phyloP scores from a whole-genome alignment of 202 grass and related monocot genomes.

The Digitaria exilis region DNA sequence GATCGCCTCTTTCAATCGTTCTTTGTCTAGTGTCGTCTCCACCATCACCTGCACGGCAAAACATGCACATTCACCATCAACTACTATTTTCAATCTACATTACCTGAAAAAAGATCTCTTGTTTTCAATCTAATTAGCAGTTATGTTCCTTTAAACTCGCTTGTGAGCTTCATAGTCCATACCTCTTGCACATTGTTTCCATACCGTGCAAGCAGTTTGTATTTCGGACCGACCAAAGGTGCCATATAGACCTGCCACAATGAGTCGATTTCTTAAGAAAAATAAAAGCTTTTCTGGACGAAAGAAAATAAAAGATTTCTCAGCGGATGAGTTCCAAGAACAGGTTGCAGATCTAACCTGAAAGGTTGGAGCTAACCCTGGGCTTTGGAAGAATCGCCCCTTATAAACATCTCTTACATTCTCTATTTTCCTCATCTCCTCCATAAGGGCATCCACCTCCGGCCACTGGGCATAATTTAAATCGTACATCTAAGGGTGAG shows the following conservation, averaged over 20 bases:
- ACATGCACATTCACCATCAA: neutral
- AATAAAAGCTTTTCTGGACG: no score
- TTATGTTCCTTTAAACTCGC: neutral
- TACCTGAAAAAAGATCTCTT: neutral
- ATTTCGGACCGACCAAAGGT: conserved; percentile 66
- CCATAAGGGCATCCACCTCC: conserved; percentile 79
- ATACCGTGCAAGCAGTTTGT: conserved; percentile 83
- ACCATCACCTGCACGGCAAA: conserved; percentile 65
- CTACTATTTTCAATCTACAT: neutral
- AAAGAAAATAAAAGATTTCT: neutral
- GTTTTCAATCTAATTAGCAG: neutral
- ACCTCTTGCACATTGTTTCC: conserved; percentile 97
- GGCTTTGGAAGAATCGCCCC: conserved; percentile 84
- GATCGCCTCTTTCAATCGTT: conserved; percentile 67
- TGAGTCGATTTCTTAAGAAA: neutral
- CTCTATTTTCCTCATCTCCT: conserved; percentile 77
- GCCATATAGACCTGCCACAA: conserved; percentile 85
- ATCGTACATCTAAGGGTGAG: conserved; percentile 28
- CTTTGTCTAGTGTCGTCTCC: conserved; percentile 72
- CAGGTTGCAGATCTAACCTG: conserved; percentile 50
- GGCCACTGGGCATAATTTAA: conserved; percentile 64
- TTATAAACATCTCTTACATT: conserved; percentile 76
- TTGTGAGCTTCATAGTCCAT: neutral
- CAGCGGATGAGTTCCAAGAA: neutral
- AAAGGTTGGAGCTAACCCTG: conserved; percentile 87